phyloP scores from a whole-genome alignment of 768 basidiomycete species.

The Mycena sanguinolenta region DNA sequence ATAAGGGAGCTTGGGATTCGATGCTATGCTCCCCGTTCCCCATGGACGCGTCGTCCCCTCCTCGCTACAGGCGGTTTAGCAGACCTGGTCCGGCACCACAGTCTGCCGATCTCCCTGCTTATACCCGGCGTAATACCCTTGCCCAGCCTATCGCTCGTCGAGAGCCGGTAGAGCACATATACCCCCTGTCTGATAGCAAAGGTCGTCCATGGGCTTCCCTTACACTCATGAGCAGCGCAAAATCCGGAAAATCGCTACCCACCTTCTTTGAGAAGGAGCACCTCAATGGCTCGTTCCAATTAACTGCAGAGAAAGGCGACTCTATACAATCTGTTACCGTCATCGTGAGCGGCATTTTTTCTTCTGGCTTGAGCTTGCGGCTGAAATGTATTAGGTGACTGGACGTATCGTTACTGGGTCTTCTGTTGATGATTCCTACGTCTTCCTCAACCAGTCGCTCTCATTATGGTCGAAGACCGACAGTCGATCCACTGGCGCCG shows the following conservation, averaged over 20 bases:
- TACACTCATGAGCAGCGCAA: slow-evolving; percentile 64
- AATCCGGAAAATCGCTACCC: slow-evolving; percentile 63
- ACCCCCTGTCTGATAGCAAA: slow-evolving; percentile 56
- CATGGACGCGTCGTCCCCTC: slow-evolving; percentile 65
- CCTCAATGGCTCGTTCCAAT: slow-evolving; percentile 61
- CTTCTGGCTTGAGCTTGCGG: not conserved
- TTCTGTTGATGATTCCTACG: slow-evolving; percentile 55
- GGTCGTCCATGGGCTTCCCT: slow-evolving; percentile 60
- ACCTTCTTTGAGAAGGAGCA: slow-evolving; percentile 69
- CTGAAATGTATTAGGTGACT: slow-evolving; percentile 53
- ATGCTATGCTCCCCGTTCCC: slow-evolving; percentile 25
- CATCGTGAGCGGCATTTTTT: slow-evolving; percentile 48
- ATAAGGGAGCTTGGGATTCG: slow-evolving; percentile 20
- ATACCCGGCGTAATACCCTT: slow-evolving; percentile 62
- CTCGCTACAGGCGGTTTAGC: slow-evolving; percentile 63
- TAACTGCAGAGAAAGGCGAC: slow-evolving; percentile 64
- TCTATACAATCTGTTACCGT: slow-evolving; percentile 64
- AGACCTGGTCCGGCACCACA: slow-evolving; percentile 65
- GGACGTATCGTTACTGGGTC: slow-evolving; percentile 67
- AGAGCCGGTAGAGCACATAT: slow-evolving; percentile 65
- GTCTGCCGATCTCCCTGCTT: slow-evolving; percentile 63
- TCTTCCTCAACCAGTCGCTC: slow-evolving; percentile 58
- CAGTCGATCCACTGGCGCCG: slow-evolving; percentile 55
- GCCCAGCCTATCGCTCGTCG: slow-evolving; percentile 54
- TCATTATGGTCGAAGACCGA: slow-evolving; percentile 64